Conservation (phyloP, 2,329 filamentous ascomycete genomes). For the Exophiala mesophila region DNA sequence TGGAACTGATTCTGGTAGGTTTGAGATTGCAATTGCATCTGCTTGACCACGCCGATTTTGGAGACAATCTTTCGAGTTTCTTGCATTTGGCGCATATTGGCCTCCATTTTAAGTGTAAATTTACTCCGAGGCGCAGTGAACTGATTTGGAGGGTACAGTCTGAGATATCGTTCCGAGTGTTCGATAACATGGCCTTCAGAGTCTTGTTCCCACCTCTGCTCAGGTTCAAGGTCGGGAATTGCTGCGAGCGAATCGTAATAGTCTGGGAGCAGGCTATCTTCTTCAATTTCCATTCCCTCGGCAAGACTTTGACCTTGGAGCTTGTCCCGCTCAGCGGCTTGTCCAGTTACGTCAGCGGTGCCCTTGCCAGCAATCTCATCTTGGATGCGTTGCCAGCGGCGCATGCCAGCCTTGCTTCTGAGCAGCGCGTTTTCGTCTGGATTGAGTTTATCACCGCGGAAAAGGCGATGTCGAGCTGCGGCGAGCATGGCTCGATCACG, state of each 20-base stretch:
- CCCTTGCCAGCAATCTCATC: conserved; percentile 56
- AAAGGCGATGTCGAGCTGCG: conserved; percentile 79
- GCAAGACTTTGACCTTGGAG: conserved; percentile 69
- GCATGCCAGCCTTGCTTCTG: conserved; percentile 81
- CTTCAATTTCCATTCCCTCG: conserved; percentile 88
- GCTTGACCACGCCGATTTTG: conserved; percentile 96
- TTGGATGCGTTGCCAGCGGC: conserved; percentile 75
- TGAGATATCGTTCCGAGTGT: conserved; percentile 77
- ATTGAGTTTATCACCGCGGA: conserved; percentile 79
- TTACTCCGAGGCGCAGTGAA: conserved; percentile 72
- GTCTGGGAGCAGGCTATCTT: conserved; percentile 79
- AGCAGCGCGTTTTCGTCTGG: conserved; percentile 81
- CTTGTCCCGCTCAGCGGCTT: conserved; percentile 31
- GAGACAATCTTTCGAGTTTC: conserved; percentile 93
- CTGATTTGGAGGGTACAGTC: conserved; percentile 66
- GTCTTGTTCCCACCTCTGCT: conserved; percentile 84
- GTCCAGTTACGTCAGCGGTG: conserved; percentile 38
- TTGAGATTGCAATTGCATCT: conserved; percentile 98
- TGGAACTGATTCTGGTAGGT: conserved; percentile 98
- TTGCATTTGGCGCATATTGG: conserved; percentile 91
- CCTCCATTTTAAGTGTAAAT: conserved; percentile 74
- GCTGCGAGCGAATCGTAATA: conserved; percentile 87
- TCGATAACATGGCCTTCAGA: conserved; percentile 83
- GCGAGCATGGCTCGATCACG: conserved; percentile 84
- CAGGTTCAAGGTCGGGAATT: conserved; percentile 75